These are phyloP conservation scores for Solanum habrochaites DNA, from an alignment of 257 asterid species.

Conservation along the genomic window DNA sequence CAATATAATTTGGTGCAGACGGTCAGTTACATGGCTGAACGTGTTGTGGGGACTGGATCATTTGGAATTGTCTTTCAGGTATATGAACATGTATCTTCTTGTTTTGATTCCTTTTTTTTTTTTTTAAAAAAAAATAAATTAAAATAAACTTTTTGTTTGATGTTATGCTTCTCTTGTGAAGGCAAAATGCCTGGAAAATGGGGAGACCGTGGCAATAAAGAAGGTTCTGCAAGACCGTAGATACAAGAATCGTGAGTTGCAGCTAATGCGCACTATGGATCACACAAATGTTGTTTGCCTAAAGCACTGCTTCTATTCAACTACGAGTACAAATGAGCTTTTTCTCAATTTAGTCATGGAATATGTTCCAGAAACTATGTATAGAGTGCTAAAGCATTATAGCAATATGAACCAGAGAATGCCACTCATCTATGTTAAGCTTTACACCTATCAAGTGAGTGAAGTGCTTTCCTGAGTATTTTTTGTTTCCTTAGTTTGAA, in stretches of 20 bases:
- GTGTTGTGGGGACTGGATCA: slow-evolving; percentile 50
- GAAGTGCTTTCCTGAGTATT: neutral
- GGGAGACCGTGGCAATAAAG: slow-evolving; percentile 93
- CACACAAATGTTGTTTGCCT: slow-evolving; percentile 87
- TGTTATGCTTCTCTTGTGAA: slow-evolving; percentile 8
- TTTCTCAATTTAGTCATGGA: slow-evolving; percentile 95
- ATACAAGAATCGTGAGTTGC: slow-evolving; percentile 91
- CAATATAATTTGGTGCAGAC: slow-evolving; percentile 19
- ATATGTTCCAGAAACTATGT: slow-evolving; percentile 83
- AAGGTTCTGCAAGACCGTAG: slow-evolving; percentile 92
- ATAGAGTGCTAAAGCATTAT: slow-evolving; percentile 61
- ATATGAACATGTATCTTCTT: neutral
- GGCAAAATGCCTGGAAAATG: slow-evolving; percentile 97
- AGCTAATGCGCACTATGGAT: slow-evolving; percentile 89
- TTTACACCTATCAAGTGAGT: slow-evolving; percentile 81
- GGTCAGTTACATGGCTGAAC: slow-evolving; percentile 54
- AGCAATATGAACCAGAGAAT: slow-evolving; percentile 68
- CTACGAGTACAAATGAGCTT: slow-evolving; percentile 74
- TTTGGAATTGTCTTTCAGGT: slow-evolving; percentile 41
- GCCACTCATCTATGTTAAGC: slow-evolving; percentile 92
- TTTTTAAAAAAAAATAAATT: too few species aligned
- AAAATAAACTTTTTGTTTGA: neutral
- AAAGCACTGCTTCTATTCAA: slow-evolving; percentile 88
- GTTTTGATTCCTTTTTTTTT: neutral
- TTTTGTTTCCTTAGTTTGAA: neutral